Evolutionary conservation across 2,329 filamentous ascomycete species (phyloP).

Genomic region (Fusarium temperatum): DNA sequence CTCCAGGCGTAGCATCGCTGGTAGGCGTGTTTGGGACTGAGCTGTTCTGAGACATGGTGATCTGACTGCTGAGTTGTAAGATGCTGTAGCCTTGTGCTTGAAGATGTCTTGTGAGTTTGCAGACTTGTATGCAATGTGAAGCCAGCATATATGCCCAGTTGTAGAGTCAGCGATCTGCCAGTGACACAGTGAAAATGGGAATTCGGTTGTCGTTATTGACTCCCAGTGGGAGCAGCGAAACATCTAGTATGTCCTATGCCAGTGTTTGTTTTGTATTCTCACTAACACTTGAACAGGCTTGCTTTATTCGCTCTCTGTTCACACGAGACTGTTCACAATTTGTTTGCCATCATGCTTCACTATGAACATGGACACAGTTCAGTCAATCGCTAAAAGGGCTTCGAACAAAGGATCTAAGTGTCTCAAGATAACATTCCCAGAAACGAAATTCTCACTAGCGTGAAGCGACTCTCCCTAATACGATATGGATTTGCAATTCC

Average conservation of each 20-base stretch:
- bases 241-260: accelerated
- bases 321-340: not conserved
- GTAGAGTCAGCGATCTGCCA: not conserved
- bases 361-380: too few relatives aligned
- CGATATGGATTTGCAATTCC: not conserved
- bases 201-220: accelerated
- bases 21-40: accelerated
- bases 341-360: accelerated
- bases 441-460: too few relatives aligned
- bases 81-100: accelerated
- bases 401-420: accelerated
- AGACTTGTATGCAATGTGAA: accelerated
- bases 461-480: accelerated
- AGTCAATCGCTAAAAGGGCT: accelerated
- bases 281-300: accelerated
- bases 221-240: not conserved
- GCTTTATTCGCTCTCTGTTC: accelerated
- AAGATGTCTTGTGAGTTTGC: accelerated
- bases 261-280: accelerated
- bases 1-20: accelerated
- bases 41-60: not conserved
- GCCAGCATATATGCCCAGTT: accelerated
- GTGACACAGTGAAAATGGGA: not conserved
- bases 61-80: not conserved
- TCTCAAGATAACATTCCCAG: too few relatives aligned